phyloP scores from a whole-genome alignment of 2,329 filamentous ascomycete species.

The Ascochyta lentis region DNA sequence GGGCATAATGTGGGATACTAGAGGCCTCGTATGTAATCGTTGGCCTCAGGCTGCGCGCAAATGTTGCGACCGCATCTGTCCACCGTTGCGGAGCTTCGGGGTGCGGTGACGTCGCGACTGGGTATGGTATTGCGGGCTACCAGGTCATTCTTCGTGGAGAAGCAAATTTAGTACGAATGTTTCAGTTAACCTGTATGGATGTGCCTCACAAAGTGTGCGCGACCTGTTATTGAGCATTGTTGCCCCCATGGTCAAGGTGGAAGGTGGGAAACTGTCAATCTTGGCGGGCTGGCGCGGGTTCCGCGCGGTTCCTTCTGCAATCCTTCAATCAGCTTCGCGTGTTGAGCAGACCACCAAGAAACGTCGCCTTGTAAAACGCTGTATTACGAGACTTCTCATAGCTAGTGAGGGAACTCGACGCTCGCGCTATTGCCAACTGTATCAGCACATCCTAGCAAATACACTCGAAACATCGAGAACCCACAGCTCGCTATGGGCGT shows the following conservation, averaged over 20 bases:
- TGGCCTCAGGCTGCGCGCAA: constrained; percentile 27
- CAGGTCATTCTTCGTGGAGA: not conserved
- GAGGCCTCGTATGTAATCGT: constrained; percentile 16
- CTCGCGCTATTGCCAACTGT: not conserved
- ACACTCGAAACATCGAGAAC: not conserved
- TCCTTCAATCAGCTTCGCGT: constrained; percentile 1
- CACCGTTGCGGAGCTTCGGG: constrained; percentile 26
- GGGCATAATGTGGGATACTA: constrained; percentile 34
- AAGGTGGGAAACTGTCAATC: constrained; percentile 12
- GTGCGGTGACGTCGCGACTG: constrained; percentile 15
- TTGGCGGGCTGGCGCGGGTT: constrained; percentile 9
- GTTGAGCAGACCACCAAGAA: not conserved
- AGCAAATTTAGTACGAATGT: not conserved
- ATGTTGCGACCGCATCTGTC: constrained; percentile 34
- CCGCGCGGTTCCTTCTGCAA: not conserved
- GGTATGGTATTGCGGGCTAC: not conserved
- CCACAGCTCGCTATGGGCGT: constrained; percentile 38
- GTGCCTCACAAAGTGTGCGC: not conserved
- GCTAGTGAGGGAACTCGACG: no score
- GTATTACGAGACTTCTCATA: not conserved
- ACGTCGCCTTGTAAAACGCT: not conserved
- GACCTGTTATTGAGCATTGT: constrained; percentile 8
- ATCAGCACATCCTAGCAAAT: not conserved
- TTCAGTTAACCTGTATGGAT: not conserved
- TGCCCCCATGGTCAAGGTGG: constrained; percentile 1